A percentile compares a stretch with the other conserved stretches of the same genome.
phyloP scores from a whole-genome alignment of 371 early-diverging fungal species.

The Mucor plumbeus region DNA sequence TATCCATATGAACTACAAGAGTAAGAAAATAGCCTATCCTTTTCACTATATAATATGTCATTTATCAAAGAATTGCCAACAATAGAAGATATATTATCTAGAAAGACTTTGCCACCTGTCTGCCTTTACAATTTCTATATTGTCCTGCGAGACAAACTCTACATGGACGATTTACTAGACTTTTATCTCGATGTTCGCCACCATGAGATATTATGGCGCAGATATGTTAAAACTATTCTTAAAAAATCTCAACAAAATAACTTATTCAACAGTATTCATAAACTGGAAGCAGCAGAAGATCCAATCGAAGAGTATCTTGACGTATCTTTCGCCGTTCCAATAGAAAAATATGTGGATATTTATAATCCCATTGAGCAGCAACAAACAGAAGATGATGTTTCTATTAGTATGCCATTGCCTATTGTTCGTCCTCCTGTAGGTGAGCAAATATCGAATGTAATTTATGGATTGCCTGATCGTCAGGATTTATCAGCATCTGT shows the following conservation, averaged over 20 bases:
- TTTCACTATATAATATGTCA: not conserved
- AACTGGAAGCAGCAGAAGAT: conserved; percentile 39
- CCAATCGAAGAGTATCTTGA: conserved; percentile 37
- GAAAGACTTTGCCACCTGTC: conserved; percentile 70
- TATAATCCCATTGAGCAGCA: not conserved
- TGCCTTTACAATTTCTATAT: conserved; percentile 73
- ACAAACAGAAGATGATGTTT: not conserved
- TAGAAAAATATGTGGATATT: not conserved
- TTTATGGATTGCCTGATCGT: conserved; percentile 37
- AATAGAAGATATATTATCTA: conserved; percentile 61
- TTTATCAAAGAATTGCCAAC: conserved; percentile 48
- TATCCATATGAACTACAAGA: not conserved
- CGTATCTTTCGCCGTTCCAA: not conserved
- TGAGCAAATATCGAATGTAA: not conserved
- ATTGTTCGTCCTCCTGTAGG: not conserved
- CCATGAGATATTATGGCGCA: conserved; percentile 65
- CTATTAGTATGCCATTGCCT: not conserved
- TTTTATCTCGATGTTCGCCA: conserved; percentile 73
- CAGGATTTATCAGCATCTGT: conserved; percentile 64
- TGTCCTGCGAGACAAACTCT: conserved; percentile 65
- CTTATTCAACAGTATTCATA: conserved; percentile 31
- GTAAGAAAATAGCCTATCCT: not conserved
- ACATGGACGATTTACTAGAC: conserved; percentile 66
- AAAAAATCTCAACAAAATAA: not conserved
- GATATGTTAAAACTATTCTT: conserved; percentile 53